Percentiles rank a stretch among this genome's conserved stretches.
Evolutionary conservation across 1,139 yeast species (phyloP).

Genomic region (Saccharomyces hybrid): DNA sequence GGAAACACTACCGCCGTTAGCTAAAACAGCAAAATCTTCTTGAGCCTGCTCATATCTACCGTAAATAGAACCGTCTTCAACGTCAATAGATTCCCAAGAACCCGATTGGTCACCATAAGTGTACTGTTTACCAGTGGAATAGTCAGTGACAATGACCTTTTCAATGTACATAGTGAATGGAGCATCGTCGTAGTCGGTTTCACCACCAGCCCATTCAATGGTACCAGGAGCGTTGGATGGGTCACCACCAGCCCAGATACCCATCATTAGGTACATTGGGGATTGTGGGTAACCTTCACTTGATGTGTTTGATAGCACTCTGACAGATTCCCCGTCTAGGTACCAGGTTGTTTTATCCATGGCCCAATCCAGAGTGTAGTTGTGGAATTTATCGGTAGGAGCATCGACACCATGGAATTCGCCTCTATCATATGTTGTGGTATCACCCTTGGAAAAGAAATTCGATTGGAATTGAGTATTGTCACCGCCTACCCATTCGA

Average conservation of each 20-base stretch:
- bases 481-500: constrained; percentile 80
- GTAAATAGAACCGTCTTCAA: constrained; percentile 55
- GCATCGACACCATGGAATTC: constrained; percentile 52
- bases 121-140: constrained; percentile 70
- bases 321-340: constrained; percentile 52
- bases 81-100: constrained; percentile 56
- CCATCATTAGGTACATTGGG: constrained; percentile 65
- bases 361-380: constrained; percentile 80
- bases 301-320: constrained; percentile 44
- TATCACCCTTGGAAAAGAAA: constrained; percentile 73
- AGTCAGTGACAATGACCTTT: constrained; percentile 59
- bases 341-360: constrained; percentile 52
- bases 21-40: constrained; percentile 42
- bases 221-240: constrained; percentile 59
- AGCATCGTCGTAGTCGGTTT: constrained; percentile 54
- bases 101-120: constrained; percentile 60
- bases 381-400: constrained; percentile 56
- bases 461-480: constrained; percentile 67
- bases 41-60: constrained; percentile 50
- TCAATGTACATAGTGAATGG: constrained; percentile 66
- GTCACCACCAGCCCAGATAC: constrained; percentile 71
- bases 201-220: constrained; percentile 80
- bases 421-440: constrained; percentile 73
- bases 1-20: constrained; percentile 23
- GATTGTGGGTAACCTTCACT: constrained; percentile 67